Evolutionary conservation across 2,329 filamentous ascomycete species (phyloP), one percentile per base, ranked within the genome.

Genomic region (Colletotrichum truncatum): DNA sequence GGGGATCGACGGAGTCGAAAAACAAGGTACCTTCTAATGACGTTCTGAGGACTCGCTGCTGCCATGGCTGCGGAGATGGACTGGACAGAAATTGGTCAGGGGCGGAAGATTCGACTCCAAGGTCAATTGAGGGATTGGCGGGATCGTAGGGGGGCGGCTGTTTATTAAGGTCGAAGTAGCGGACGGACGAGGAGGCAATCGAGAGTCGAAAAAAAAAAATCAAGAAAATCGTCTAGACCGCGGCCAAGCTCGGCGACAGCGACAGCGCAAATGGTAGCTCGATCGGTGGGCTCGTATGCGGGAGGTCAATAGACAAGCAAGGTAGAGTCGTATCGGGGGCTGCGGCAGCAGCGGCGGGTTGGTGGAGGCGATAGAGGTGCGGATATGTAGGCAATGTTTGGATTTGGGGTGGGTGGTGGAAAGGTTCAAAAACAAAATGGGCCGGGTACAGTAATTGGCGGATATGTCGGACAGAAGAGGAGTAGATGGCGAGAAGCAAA

Each of bases 1-100:
- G 11, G 26, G 39, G 41, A 36, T 54, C 56, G 63, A 48, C 45
- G 30, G 53, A 62, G 45, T 38, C 45, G 36, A 28, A 76, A 34
- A 32, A 23, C 39, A 64, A 63, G 85, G 71, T 87, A 91, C 89
- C 89, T 90, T 82, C 87, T 84, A 80, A 89, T 89, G 66, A 89
- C 87, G 75, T 88, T 87, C 71, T 84, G 79, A 58, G 79, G 76
- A 72, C 77, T 83, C 71, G 77, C 73, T 70, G 77, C 79, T 39
- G 81, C 75, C 83, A 85, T 85, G 68, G 70, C 39, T 48, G 48
- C 18, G 54, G 38, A 30, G n/a, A 46, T 26, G 41, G 16, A 41
- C 34, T 41, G 39, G 48, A 8, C 16, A 48, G 30, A 39, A 26
- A 25, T n/a, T 16, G 18, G 14, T 12, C 38, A 12, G 26, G 23